A percentile compares a stretch with the other conserved stretches of the same genome.
Evolutionary conservation across 2,329 filamentous ascomycete genomes (phyloP).

Genomic region (Paecilomyces fulvus): DNA sequence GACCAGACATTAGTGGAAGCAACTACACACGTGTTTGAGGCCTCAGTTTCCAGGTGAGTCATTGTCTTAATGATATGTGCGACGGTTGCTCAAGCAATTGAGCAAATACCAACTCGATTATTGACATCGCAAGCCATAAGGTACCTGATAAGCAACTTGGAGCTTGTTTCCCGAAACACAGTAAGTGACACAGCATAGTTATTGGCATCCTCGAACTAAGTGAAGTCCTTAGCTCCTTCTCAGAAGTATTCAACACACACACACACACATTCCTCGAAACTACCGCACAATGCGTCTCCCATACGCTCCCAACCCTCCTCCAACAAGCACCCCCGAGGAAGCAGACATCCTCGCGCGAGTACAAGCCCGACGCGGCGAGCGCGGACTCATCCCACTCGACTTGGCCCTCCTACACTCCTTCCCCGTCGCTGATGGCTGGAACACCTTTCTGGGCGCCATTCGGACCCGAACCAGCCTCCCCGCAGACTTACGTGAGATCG

Average conservation of each 20-base stretch:
- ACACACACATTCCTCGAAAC: background rate
- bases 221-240: background rate
- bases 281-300: constrained; percentile 44
- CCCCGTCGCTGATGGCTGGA: constrained; percentile 51
- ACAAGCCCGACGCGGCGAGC: constrained; percentile 42
- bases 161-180: background rate
- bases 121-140: background rate
- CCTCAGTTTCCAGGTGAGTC: background rate
- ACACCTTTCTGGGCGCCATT: constrained; percentile 48
- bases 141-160: background rate
- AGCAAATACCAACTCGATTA: background rate
- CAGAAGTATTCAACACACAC: background rate
- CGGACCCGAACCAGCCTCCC: constrained; percentile 45
- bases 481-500: constrained; percentile 58
- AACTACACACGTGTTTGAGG: background rate
- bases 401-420: constrained; percentile 47
- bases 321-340: constrained; percentile 39
- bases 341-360: constrained; percentile 44
- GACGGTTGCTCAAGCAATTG: too few species aligned
- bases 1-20: background rate
- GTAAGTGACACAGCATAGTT: background rate
- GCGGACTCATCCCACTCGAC: constrained; percentile 45
- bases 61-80: too few species aligned
- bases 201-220: background rate
- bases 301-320: constrained; percentile 45